phyloP scores from a whole-genome alignment of 345 rosid species.

The Raphanus sativus region DNA sequence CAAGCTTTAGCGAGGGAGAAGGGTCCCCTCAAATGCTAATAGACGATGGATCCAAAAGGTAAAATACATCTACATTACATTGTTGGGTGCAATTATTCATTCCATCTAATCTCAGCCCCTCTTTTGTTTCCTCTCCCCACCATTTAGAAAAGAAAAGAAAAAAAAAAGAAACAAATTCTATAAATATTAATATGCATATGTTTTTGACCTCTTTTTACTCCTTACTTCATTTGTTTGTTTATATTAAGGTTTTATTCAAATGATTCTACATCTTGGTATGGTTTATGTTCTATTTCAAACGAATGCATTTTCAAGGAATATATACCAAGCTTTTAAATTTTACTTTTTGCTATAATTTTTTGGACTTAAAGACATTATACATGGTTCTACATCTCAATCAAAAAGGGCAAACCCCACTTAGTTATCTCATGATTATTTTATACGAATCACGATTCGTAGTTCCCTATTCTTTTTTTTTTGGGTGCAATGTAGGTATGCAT shows the following conservation, averaged over 20 bases:
- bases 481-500: slow-evolving; percentile 15
- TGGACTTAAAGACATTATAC: slow-evolving; percentile 9
- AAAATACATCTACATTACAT: slow-evolving; percentile 48
- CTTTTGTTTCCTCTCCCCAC: slow-evolving; percentile 43
- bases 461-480: not conserved
- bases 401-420: slow-evolving; percentile 35
- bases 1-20: slow-evolving; percentile 35
- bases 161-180: not conserved
- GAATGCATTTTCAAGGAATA: slow-evolving; percentile 9
- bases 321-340: slow-evolving; percentile 17
- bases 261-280: slow-evolving; percentile 18
- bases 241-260: slow-evolving; percentile 27
- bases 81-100: slow-evolving; percentile 78
- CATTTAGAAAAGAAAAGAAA: not conserved
- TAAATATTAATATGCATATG: slow-evolving; percentile 6
- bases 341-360: not conserved
- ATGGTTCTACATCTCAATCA: slow-evolving; percentile 19
- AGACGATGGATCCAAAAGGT: slow-evolving; percentile 71
- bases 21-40: slow-evolving; percentile 49
- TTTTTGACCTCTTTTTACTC: slow-evolving; percentile 15
- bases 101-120: slow-evolving; percentile 42
- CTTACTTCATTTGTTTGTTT: slow-evolving; percentile 24
- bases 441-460: slow-evolving; percentile 14
- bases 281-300: not conserved
- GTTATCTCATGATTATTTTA: slow-evolving; percentile 26